Conservation (phyloP, 2,329 filamentous ascomycete species). For the Aphanoascus verrucosus region DNA sequence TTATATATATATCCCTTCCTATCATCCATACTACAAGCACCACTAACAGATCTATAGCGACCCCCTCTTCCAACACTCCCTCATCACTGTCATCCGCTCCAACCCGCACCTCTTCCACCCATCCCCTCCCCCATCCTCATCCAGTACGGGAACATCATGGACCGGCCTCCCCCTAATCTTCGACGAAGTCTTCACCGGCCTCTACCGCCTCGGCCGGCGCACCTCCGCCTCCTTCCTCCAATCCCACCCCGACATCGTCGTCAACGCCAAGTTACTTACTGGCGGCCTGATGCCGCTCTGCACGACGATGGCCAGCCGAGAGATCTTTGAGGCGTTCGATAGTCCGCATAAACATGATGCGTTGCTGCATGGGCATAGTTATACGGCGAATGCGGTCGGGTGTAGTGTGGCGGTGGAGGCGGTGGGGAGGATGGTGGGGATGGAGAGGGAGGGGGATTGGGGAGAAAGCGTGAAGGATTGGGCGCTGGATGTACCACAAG, state of each 20-base stretch:
- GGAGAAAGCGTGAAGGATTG: conserved; percentile 44
- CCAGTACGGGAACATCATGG: conserved; percentile 41
- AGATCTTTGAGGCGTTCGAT: conserved; percentile 61
- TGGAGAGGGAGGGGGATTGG: conserved; percentile 51
- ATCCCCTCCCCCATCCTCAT: conserved; percentile 15
- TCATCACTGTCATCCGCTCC: conserved; percentile 56
- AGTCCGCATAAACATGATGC: conserved; percentile 67
- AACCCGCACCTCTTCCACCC: conserved; percentile 46
- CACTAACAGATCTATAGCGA: conserved; percentile 43
- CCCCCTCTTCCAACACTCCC: conserved; percentile 64
- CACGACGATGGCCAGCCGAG: conserved; percentile 61
- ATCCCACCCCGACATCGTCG: conserved; percentile 60
- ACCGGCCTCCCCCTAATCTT: conserved; percentile 66
- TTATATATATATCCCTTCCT: not conserved
- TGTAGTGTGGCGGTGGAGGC: conserved; percentile 66
- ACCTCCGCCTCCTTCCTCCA: conserved; percentile 59
- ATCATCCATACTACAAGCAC: not conserved
- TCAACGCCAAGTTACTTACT: conserved; percentile 75
- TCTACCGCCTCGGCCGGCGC: conserved; percentile 68
- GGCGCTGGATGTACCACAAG: conserved; percentile 17
- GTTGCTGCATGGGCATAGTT: conserved; percentile 73
- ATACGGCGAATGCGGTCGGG: conserved; percentile 73
- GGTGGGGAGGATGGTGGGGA: conserved; percentile 47
- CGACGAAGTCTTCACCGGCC: conserved; percentile 78
- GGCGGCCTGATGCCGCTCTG: conserved; percentile 70